Percentiles rank a stretch among this genome's conserved stretches.
phyloP scores from a whole-genome alignment of 345 rosid species.

The Lagerstroemia speciosa region DNA sequence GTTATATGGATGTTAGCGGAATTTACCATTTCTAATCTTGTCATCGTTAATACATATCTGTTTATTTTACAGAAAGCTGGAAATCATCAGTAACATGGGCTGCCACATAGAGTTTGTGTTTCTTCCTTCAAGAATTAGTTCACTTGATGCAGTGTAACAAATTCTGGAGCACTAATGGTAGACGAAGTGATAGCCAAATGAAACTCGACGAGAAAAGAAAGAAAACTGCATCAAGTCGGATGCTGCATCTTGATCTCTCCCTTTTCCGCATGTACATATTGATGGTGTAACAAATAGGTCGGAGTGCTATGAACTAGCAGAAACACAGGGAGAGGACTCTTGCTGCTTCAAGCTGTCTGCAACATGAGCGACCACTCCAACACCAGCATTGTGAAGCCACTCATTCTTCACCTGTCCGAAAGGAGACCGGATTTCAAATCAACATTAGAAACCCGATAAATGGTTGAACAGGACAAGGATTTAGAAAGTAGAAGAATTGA shows the following conservation, averaged over 20 bases:
- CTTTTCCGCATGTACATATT: neutral
- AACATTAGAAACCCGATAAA: neutral
- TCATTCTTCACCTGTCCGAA: constrained; percentile 70
- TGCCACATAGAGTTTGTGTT: too few relatives aligned
- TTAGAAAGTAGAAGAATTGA: neutral
- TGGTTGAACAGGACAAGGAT: neutral
- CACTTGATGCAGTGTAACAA: neutral
- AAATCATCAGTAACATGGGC: too few relatives aligned
- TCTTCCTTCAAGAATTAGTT: neutral
- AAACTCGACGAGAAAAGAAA: neutral
- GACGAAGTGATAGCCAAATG: neutral
- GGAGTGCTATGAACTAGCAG: constrained; percentile 50
- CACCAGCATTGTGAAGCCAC: constrained; percentile 75
- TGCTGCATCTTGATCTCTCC: neutral
- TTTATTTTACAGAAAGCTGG: too few relatives aligned
- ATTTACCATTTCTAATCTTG: too few relatives aligned
- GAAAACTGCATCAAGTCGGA: neutral
- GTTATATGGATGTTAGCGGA: too few relatives aligned
- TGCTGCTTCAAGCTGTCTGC: constrained; percentile 84
- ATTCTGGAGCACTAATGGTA: neutral
- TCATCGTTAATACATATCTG: too few relatives aligned
- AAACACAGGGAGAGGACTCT: constrained; percentile 41
- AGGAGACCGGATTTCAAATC: neutral
- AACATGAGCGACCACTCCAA: constrained; percentile 90
- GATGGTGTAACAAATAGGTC: neutral